Conservation (phyloP, 176 grass and related monocot genomes). For the Bromus sterilis region DNA sequence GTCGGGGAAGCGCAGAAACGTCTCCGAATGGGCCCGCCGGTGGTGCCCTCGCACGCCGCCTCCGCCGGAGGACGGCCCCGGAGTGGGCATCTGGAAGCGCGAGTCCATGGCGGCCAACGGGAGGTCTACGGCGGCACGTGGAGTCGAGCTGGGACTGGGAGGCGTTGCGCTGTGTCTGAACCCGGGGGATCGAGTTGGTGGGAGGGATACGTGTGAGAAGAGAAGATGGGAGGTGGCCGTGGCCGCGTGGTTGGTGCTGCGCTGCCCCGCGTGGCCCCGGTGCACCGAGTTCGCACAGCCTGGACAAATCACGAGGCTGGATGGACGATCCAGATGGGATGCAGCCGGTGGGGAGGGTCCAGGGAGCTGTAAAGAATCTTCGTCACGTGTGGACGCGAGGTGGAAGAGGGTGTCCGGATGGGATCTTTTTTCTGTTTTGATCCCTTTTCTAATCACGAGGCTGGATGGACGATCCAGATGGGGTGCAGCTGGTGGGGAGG, state of each 20-base stretch:
- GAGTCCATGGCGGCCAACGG: conserved; percentile 24
- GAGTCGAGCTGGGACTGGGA: not conserved
- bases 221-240: not conserved
- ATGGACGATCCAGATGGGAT: not conserved
- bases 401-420: not conserved
- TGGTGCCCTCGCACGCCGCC: conserved; percentile 29
- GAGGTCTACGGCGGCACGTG: not conserved
- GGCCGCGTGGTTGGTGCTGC: not conserved
- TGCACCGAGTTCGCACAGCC: not conserved
- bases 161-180: not conserved
- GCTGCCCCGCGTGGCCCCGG: not conserved
- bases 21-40: conserved; percentile 79
- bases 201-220: conserved; percentile 26
- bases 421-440: no score
- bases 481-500: not conserved
- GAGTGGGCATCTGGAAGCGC: conserved; percentile 31
- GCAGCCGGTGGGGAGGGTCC: not conserved
- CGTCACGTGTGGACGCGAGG: not conserved
- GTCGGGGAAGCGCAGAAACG: conserved; percentile 71
- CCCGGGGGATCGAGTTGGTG: not conserved
- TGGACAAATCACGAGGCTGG: not conserved
- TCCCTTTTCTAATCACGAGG: conserved; percentile 5
- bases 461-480: not conserved
- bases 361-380: not conserved
- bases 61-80: conserved; percentile 8